phyloP scores from a whole-genome alignment of 2,329 filamentous ascomycete species.

The Spiromastix sp. region DNA sequence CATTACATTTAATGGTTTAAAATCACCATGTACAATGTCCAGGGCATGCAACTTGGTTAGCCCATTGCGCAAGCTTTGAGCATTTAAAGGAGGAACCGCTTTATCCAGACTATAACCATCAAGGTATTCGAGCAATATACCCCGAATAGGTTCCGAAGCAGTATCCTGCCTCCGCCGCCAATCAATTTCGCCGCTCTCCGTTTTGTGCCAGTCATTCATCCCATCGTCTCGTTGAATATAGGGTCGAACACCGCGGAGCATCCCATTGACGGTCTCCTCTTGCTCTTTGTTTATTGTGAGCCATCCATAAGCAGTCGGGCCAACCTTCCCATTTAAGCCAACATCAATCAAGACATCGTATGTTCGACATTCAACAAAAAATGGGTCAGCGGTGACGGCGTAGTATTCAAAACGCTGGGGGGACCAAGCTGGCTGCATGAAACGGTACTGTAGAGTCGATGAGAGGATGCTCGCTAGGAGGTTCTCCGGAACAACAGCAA shows the following conservation, averaged over 20 bases:
- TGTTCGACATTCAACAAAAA: slow-evolving; percentile 9
- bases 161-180: slow-evolving; percentile 5
- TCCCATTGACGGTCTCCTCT: background rate
- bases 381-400: slow-evolving; percentile 6
- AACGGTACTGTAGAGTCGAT: slow-evolving; percentile 2
- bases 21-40: slow-evolving; percentile 3
- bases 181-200: slow-evolving; percentile 1
- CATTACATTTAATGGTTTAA: slow-evolving; percentile 5
- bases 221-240: no score
- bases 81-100: slow-evolving; percentile 2
- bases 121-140: slow-evolving; percentile 7
- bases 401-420: slow-evolving; percentile 5
- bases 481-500: background rate
- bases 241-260: no score
- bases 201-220: no score
- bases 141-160: slow-evolving; percentile 4
- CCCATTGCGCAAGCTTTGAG: slow-evolving; percentile 4
- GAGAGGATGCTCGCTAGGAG: background rate
- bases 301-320: slow-evolving; percentile 1
- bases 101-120: slow-evolving; percentile 5
- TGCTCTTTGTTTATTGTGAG: slow-evolving; percentile 4
- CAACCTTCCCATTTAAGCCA: slow-evolving; percentile 3
- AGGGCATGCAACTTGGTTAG: slow-evolving; percentile 4
- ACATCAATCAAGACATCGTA: slow-evolving; percentile 8
- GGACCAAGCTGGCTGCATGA: slow-evolving; percentile 5